Base-by-base conservation (phyloP, 768 basidiomycete species). In the Hygrophorus russula region DNA sequence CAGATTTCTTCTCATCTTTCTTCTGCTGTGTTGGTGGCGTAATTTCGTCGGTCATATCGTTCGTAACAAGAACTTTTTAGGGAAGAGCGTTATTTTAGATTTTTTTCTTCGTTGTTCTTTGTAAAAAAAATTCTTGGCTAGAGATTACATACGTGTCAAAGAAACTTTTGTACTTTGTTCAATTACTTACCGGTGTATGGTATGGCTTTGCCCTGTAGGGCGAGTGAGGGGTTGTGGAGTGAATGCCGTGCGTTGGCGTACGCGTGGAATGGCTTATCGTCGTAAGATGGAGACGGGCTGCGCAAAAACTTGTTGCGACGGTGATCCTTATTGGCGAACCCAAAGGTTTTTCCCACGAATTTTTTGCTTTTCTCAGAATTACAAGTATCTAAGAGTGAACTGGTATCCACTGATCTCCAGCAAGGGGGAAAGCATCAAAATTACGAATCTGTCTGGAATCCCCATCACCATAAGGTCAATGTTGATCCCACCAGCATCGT, bases 171-270 rank as follows among this genome's bases (percentile, higher is more conserved):
- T 44, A 53, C 42, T 52, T 44, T 42, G 44, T 45, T 42, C 51
- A 35, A 47, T 40, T 40, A 48, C 27, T 45, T 12, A 39, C 33
- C 19, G 39, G 53, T 57, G 52, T 52, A 59, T 64, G 72, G 70
- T 65, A 71, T 63, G 79, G 76, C 75, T 83, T 78, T 86, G 83
- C 85, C 85, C 82, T 83, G 85, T 72, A 68, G 85, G 85, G 85
- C 85, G 69, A 78, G 83, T 87, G 84, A 70, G 78, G 60, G 59
- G 30, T 31, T 46, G 19, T 46, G 45, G 69, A 74, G 71, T 56
- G 72, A 73, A 64, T 68, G 72, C 66, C 45, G 45, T 40, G 44
- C 44, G 45, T 40, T 41, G 45, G 45, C 45, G 45, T 46, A 39
- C 32, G 37, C 39, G 45, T 40, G 24, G 24, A 24, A 24, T 24